Percentiles rank a stretch among this genome's conserved stretches.
Conservation (phyloP, 495 filamentous ascomycete species). For the Mytilinidion resinicola region DNA sequence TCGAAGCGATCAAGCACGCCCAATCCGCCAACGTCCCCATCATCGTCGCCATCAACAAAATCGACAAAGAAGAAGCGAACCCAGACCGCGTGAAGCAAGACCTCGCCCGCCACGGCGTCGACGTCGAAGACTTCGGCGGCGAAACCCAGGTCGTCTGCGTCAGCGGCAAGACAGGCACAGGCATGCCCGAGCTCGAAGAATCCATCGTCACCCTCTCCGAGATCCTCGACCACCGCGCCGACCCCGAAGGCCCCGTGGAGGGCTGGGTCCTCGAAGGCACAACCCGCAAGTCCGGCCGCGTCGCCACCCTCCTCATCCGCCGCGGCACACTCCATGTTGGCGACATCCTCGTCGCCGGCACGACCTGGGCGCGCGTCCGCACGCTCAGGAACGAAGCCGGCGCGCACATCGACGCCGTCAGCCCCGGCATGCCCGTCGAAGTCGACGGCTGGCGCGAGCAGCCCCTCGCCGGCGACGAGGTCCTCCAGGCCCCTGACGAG, state of each 20-base stretch:
- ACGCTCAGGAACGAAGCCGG: conserved; percentile 82
- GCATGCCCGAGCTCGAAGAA: conserved; percentile 90
- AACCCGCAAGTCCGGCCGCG: conserved; percentile 77
- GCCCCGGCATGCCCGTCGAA: conserved; percentile 84
- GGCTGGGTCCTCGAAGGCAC: conserved; percentile 94
- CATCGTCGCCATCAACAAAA: conserved; percentile 97
- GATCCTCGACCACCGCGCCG: conserved; percentile 81
- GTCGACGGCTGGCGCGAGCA: conserved; percentile 92
- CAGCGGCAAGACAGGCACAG: conserved; percentile 87
- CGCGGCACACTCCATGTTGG: conserved; percentile 77
- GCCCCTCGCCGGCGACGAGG: conserved; percentile 79
- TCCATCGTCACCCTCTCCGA: conserved; percentile 77
- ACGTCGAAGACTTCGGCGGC: conserved; percentile 92
- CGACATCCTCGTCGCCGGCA: conserved; percentile 81
- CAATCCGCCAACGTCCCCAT: conserved; percentile 86
- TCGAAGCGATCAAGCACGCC: conserved; percentile 95
- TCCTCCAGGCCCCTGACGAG: conserved; percentile 75
- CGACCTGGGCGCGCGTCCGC: conserved; percentile 75
- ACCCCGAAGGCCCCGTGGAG: conserved; percentile 68
- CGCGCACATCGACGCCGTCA: conserved; percentile 60
- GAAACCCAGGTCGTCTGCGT: conserved; percentile 88
- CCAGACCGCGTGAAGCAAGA: conserved; percentile 81
- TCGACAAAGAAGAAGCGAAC: conserved; percentile 78
- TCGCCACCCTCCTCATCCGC: conserved; percentile 82
- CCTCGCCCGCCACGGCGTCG: conserved; percentile 73